phyloP scores from a whole-genome alignment of 1,139 yeast species.

The Kodamaea ohmeri region DNA sequence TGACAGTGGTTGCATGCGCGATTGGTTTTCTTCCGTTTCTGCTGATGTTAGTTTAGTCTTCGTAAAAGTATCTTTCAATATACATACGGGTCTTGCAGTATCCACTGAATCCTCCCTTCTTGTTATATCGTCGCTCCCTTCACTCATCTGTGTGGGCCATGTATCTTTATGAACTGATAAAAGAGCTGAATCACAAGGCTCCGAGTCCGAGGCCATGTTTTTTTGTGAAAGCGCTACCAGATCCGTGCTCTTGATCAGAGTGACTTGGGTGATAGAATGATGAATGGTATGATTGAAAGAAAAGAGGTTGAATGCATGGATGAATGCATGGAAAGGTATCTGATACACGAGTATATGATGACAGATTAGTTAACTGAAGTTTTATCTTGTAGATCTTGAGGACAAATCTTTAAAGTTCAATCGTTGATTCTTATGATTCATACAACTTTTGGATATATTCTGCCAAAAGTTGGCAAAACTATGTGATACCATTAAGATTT shows the following conservation, averaged over 20 bases:
- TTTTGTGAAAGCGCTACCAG: slow-evolving; percentile 7
- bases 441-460: too few species aligned
- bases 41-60: background rate
- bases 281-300: too few species aligned
- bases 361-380: too few species aligned
- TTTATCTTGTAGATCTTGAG: too few species aligned
- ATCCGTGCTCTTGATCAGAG: background rate
- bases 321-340: too few species aligned
- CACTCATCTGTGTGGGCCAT: slow-evolving; percentile 4
- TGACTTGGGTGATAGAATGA: too few species aligned
- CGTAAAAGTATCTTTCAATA: background rate
- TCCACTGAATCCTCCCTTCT: background rate
- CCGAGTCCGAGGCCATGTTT: slow-evolving; percentile 11
- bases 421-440: too few species aligned
- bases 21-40: slow-evolving; percentile 58
- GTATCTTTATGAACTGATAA: background rate
- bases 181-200: slow-evolving; percentile 6
- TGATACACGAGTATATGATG: too few species aligned
- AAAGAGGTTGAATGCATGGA: too few species aligned
- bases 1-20: slow-evolving; percentile 89
- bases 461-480: too few species aligned
- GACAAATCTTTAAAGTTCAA: too few species aligned
- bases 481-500: too few species aligned
- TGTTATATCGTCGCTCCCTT: slow-evolving; percentile 1
- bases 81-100: slow-evolving; percentile 9